Conservation (phyloP, 805 yeast species). For the Schizosaccharomyces lindneri region DNA sequence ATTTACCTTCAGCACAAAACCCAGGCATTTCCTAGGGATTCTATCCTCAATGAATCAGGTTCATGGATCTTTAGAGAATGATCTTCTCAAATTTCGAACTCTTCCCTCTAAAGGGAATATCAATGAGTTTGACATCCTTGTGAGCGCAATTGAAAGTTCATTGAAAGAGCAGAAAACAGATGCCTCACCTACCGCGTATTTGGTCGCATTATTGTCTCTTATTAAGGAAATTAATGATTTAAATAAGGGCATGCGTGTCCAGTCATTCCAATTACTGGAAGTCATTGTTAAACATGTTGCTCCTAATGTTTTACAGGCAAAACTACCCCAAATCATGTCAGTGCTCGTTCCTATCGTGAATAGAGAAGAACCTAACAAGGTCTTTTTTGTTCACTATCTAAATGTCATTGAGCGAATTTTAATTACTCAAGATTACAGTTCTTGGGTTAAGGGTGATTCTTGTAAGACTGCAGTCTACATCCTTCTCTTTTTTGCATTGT, state of each 20-base stretch:
- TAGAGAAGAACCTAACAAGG: slow-evolving; percentile 42
- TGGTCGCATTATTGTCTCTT: slow-evolving; percentile 58
- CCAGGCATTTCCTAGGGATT: background rate
- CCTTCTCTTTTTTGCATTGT: slow-evolving; percentile 16
- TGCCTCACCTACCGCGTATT: slow-evolving; percentile 54
- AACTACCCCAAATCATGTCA: slow-evolving; percentile 52
- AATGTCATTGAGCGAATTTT: slow-evolving; percentile 66
- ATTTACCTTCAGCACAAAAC: background rate
- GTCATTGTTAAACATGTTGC: slow-evolving; percentile 47
- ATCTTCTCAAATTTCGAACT: background rate
- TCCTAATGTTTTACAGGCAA: slow-evolving; percentile 38
- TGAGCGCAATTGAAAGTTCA: slow-evolving; percentile 78
- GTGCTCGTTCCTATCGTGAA: slow-evolving; percentile 37
- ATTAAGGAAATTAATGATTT: slow-evolving; percentile 41
- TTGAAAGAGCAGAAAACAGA: slow-evolving; percentile 36
- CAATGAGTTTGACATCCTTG: slow-evolving; percentile 35
- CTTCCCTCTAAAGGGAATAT: background rate
- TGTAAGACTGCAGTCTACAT: slow-evolving; percentile 58
- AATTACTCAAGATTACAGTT: slow-evolving; percentile 49
- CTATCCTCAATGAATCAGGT: background rate
- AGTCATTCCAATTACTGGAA: slow-evolving; percentile 63
- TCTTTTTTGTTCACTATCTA: slow-evolving; percentile 47
- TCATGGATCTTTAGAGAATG: background rate
- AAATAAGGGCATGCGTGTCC: slow-evolving; percentile 41
- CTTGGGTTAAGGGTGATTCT: slow-evolving; percentile 46